Base-by-base conservation (phyloP, 1,139 yeast species). In the Diutina mesorugosa region DNA sequence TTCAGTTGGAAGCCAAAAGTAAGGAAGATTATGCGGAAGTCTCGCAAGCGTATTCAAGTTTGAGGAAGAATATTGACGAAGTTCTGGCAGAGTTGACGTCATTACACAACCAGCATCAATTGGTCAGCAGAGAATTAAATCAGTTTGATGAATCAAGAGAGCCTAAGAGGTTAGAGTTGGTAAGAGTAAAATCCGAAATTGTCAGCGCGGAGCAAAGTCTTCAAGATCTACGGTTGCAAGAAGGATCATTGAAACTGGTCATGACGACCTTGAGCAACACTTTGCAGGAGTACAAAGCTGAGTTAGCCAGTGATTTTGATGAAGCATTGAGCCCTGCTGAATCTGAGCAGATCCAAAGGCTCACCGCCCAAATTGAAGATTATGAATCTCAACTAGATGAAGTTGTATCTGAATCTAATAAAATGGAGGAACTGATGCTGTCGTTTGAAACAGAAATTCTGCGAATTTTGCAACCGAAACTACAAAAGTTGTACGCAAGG, bases 291-390 rank as follows among this genome's bases (percentile, higher is more conserved):
- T 78, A 77, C 55, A 62, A 72, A 32, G 61, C 65, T 1, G 97
- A 91, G 66, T 62, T 84, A 57, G 60, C 66, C 1, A 73, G 85
- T 5, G 76, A 75, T 1, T 89, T 89, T 63, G 72, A 79, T 12
- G 78, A 79, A 56, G 74, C 77, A 1, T 70, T 90, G 48, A 71
- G 83, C 0, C 61, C 66, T 0, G 76, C 70, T 10, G 80, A 76
- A 57, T 47, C 60, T 0, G 58, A 62, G 1, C 72, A 71, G 48
- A 69, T 90, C 47, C 66, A 72, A 4, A 57, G 61, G 0, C 65
- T 85, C 10, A 72, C 72, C 35, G 54, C 57, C 0, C 65, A 73
- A 6, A 72, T 88, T 5, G 70, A 76, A 1, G 60, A 62, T 5
- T 58, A 73, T 4, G 85, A 80, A 60, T 65, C 63, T 9, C 64